Evolutionary conservation across 2,329 filamentous ascomycete species (phyloP), one percentile per base, ranked within the genome.

Genomic region (Ophiosphaerella herpotricha): DNA sequence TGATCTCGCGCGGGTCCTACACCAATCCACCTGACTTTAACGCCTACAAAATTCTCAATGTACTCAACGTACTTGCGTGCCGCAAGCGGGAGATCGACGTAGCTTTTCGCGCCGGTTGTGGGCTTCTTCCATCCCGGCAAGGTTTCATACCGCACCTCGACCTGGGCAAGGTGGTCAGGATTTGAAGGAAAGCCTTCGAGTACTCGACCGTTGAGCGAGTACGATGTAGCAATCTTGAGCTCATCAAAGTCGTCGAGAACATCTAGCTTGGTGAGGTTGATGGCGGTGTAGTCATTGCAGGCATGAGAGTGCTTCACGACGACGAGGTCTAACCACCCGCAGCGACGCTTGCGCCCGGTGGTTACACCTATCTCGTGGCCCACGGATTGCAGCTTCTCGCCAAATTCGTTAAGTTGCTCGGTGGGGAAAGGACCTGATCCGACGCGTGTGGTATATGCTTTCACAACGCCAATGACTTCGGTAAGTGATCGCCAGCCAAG

Each of bases 161-260:
- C 79, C 44, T 78, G 76, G 24, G 81, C 80, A 13, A 90, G 77
- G 32, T 80, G 70, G 36, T 78, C 74, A 13, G 85, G 78, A 63
- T 88, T 82, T 7, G 86, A 85, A 4, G 84, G 88, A 79, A 88
- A 90, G 11, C 80, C 83, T 14, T 82, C 77, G 9, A 88, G 72
- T 47, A 76, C 74, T 64, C 81, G 67, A 37, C 82, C 83, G 43
- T 82, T 79, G 65, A 82, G 60, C 11, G 77, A 77, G 76, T 96
- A 96, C 2, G 83, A 85, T 12, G 88, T 83, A 14, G 88, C 88
- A 43, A 90, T 79, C 72, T 91, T 89, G 74, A 95, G 82, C 64
- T 85, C 86, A 8, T 83, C 79, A 69, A 96, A 91, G 29, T 83
- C 83, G 68, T 91, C 88, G 13, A 91, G 79, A 33, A 91, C 80